Base-by-base conservation (phyloP, 352 stramenopile species). In the Phytophthora cactorum region DNA sequence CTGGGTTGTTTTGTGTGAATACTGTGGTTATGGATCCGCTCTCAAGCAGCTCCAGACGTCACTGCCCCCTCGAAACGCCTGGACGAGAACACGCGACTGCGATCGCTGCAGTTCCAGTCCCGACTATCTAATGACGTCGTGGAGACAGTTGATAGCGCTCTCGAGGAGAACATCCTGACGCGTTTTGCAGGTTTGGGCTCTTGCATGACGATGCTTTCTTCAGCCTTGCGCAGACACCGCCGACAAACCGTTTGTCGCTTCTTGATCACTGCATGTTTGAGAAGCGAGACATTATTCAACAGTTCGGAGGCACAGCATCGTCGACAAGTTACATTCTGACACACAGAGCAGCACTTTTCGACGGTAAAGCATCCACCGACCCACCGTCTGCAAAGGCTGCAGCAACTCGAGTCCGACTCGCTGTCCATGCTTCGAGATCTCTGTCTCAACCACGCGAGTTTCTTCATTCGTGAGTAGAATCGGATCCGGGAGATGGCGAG, bases 311-410 rank as follows among this genome's bases (percentile, higher is more conserved):
- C 12, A 44, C 50, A 36, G 36, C 72, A 79, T 5, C 44, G 45
- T 11, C 38, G 39, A 63, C 71, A 78, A 29, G 63, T 38, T n/a
- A 63, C 45, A 17, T 51, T 55, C 7, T 65, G 59, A 49, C 72
- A 79, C 15, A 79, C 55, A 4, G 59, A 58, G 38, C 72, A 79
- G 47, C 49, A 56, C 51, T 66, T 73, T 41, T 68, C 51, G 34
- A 53, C 15, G 14, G 17, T 46, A 36, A 66, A 62, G 25, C 38
- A 59, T 3, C 57, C 58, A 4, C 57, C 56, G 2, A 79, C 4
- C 32, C 59, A 68, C 11, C 52, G 22, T 34, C 22, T 53, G 47
- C 67, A 79, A 31, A 79, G 58, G n/a, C 39, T 44, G 45, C 72
- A 76, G 11, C 59, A 74, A 14, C 61, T 53, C 17, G 59, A 46